Evolutionary conservation across 768 basidiomycete species (phyloP).

Genomic region (Suillus hirtellus): DNA sequence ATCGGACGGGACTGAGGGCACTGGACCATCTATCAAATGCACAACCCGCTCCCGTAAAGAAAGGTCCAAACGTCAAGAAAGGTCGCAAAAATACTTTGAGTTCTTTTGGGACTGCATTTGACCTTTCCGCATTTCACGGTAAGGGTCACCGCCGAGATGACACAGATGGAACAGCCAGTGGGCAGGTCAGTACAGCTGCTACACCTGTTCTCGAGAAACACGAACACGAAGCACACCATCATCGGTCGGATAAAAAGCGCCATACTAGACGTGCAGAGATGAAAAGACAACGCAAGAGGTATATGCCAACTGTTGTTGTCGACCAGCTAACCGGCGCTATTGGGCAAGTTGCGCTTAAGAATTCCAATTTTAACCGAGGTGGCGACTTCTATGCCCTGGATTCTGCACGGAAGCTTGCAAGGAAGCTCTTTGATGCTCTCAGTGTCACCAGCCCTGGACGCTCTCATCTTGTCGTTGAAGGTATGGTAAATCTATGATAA

Average conservation of each 20-base stretch:
- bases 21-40: constrained; percentile 73
- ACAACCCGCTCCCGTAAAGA: constrained; percentile 44
- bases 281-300: constrained; percentile 46
- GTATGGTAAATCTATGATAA: constrained; percentile 30
- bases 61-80: constrained; percentile 42
- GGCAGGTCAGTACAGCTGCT: constrained; percentile 19
- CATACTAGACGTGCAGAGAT: constrained; percentile 30
- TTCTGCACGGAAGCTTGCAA: constrained; percentile 67
- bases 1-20: constrained; percentile 66
- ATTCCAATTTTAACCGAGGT: constrained; percentile 58
- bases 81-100: constrained; percentile 44
- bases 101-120: constrained; percentile 39
- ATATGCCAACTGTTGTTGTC: constrained; percentile 66
- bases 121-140: constrained; percentile 26
- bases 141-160: constrained; percentile 6
- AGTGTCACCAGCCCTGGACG: constrained; percentile 61
- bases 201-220: constrained; percentile 16
- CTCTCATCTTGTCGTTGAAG: constrained; percentile 65
- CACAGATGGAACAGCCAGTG: constrained; percentile 11
- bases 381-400: constrained; percentile 55
- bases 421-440: constrained; percentile 64
- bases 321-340: constrained; percentile 68
- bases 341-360: constrained; percentile 68
- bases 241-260: constrained; percentile 18
- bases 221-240: constrained; percentile 16